phyloP scores from a whole-genome alignment of 1,284 basidiomycete species.

The Trichosporon sp. region DNA sequence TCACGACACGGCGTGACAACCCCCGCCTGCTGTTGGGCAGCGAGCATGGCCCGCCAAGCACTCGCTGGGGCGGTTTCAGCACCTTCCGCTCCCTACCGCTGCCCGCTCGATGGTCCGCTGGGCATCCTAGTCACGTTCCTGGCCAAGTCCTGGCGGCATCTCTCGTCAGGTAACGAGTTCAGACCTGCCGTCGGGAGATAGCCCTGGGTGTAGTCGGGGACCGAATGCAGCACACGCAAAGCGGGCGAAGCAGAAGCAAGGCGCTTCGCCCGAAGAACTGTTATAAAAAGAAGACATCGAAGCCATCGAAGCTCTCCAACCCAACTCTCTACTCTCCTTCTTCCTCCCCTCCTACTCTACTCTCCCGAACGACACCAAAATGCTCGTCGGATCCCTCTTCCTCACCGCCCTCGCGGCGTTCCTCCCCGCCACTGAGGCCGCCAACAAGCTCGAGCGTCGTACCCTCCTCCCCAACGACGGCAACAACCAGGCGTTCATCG shows the following conservation, averaged over 20 bases:
- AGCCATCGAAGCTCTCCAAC: not conserved
- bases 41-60: not conserved
- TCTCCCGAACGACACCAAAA: not conserved
- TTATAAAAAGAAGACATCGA: not conserved
- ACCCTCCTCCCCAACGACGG: not conserved
- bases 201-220: not conserved
- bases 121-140: not conserved
- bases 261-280: not conserved
- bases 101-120: not conserved
- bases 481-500: constrained; percentile 2
- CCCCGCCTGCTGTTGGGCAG: no score
- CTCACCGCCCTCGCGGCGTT: not conserved
- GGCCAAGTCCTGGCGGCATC: not conserved
- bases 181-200: not conserved
- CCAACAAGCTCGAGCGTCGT: not conserved
- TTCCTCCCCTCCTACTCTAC: not conserved
- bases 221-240: not conserved
- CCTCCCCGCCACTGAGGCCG: not conserved
- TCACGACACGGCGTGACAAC: not conserved
- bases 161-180: not conserved
- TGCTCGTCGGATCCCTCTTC: constrained; percentile 2
- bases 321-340: not conserved
- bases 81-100: not conserved
- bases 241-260: not conserved
- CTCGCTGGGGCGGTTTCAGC: not conserved